Percentiles rank a stretch among this genome's conserved stretches.
phyloP scores from a whole-genome alignment of 148 eudicot species.

The Rhododendron henanense region DNA sequence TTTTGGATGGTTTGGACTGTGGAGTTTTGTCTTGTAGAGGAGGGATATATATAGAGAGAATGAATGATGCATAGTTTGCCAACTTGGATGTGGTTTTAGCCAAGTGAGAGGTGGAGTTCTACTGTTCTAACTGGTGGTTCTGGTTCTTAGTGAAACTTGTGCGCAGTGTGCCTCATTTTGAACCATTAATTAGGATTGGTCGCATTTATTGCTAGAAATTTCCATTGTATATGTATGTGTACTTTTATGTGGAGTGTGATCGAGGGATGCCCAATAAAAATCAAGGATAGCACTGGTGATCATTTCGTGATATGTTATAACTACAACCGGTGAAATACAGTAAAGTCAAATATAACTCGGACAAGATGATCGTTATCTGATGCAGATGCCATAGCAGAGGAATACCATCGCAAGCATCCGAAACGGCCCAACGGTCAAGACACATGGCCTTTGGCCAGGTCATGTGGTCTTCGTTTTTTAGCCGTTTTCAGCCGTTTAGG shows the following conservation, averaged over 20 bases:
- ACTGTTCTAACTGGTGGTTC: conserved; percentile 22
- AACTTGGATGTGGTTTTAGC: conserved; percentile 55
- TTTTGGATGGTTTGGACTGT: neutral
- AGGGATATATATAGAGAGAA: conserved; percentile 40
- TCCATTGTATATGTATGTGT: neutral
- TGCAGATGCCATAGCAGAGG: too few relatives aligned
- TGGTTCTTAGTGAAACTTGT: conserved; percentile 19
- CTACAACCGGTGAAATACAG: neutral
- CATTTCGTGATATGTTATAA: neutral
- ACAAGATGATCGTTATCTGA: neutral
- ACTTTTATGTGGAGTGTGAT: neutral
- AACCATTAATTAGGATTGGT: conserved; percentile 4
- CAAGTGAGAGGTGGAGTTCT: conserved; percentile 34
- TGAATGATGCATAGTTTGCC: conserved; percentile 47
- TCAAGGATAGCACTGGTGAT: too few relatives aligned
- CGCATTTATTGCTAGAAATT: conserved; percentile 18
- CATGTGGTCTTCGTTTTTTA: too few relatives aligned
- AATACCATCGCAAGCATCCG: too few relatives aligned
- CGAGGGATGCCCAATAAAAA: neutral
- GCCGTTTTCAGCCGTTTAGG: too few relatives aligned
- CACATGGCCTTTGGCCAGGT: too few relatives aligned
- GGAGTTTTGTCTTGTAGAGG: neutral
- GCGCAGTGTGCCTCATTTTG: conserved; percentile 5
- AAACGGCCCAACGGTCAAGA: too few relatives aligned
- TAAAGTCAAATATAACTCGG: neutral